Base-by-base conservation (phyloP, 306 rosid genomes). In the Begonia peltatifolia region DNA sequence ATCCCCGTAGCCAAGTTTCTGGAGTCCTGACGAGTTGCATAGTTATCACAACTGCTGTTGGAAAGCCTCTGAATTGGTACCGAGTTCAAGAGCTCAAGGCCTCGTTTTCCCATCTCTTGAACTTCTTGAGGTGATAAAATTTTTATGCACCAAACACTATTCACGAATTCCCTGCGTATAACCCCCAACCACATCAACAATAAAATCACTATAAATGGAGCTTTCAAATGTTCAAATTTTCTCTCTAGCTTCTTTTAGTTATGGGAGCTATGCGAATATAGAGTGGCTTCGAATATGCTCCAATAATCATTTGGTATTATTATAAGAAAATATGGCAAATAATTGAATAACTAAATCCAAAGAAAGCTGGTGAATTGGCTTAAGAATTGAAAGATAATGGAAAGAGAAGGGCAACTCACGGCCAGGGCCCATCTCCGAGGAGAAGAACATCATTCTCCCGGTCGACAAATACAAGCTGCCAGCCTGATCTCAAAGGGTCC, bases 391-490 rank as follows among this genome's bases (percentile, higher is more conserved):
- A 25, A 25, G 35, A 25, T 25, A 3, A 25, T 3, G 4, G 6
- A 25, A 52, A 25, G 42, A 60, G 38, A 35, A 6, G 14, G 16
- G 23, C n/a, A 41, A 79, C 81, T 79, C 67, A 79, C 81, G 70
- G 81, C 81, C 84, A 74, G 23, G 81, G 81, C 66, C 65, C 81
- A 60, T 87, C 94, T 10, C 96, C 96, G 0, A 87, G 87, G 68
- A 87, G 94, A 79, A 84, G 94, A 74, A 84, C 84, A 42, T 87
- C 94, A 61, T 81, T 87, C 94, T 84, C 94, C 76, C 83, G 81
- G 79, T 84, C 96, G 59, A 87, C 92, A 54, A 87, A 84, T 76
- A 87, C 94, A 87, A 87, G 96, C 96, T 87, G 94, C 96, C 96
- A 87, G 96, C 96, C 94, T 87, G 96, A 87, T 87, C 96, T 87